These are phyloP conservation scores for Naganishia vishniacii DNA, from an alignment of 768 basidiomycete species.

Conservation along the genomic window DNA sequence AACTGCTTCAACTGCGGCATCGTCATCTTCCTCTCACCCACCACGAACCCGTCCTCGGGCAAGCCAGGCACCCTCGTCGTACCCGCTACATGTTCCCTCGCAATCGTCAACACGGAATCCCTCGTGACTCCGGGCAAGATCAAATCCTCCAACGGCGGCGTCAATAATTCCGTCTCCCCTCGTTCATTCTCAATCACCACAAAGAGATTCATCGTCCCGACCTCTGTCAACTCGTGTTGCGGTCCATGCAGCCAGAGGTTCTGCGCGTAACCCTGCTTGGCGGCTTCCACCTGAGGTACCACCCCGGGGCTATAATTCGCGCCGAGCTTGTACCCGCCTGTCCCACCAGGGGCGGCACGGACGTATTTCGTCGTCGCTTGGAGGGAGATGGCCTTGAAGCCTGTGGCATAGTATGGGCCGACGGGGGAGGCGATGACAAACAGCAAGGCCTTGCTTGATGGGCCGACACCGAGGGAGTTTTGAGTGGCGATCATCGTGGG, in stretches of 20 bases:
- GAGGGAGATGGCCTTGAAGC: constrained; percentile 86
- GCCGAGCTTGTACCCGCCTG: constrained; percentile 77
- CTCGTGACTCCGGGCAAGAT: constrained; percentile 83
- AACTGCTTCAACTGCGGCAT: constrained; percentile 55
- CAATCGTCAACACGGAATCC: constrained; percentile 60
- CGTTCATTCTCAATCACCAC: constrained; percentile 60
- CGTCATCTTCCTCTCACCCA: constrained; percentile 61
- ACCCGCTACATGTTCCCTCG: constrained; percentile 58
- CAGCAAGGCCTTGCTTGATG: constrained; percentile 72
- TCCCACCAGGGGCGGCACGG: constrained; percentile 83
- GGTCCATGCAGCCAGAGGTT: constrained; percentile 72
- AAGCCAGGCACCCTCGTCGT: constrained; percentile 51
- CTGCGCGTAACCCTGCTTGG: constrained; percentile 66
- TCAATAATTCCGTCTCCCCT: constrained; percentile 65
- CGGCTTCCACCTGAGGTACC: constrained; percentile 65
- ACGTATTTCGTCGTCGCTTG: constrained; percentile 77
- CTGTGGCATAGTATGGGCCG: constrained; percentile 49
- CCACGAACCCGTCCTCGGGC: constrained; percentile 51
- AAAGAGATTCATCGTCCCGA: constrained; percentile 77
- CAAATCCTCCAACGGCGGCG: constrained; percentile 82
- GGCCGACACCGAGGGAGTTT: constrained; percentile 57
- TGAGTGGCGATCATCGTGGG: constrained; percentile 64
- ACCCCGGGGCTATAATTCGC: constrained; percentile 75
- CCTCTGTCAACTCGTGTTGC: constrained; percentile 56
- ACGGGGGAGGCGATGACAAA: constrained; percentile 66